These are phyloP conservation scores for Fusarium nelsonii DNA, from an alignment of 2,329 filamentous ascomycete genomes.

Conservation along the genomic window DNA sequence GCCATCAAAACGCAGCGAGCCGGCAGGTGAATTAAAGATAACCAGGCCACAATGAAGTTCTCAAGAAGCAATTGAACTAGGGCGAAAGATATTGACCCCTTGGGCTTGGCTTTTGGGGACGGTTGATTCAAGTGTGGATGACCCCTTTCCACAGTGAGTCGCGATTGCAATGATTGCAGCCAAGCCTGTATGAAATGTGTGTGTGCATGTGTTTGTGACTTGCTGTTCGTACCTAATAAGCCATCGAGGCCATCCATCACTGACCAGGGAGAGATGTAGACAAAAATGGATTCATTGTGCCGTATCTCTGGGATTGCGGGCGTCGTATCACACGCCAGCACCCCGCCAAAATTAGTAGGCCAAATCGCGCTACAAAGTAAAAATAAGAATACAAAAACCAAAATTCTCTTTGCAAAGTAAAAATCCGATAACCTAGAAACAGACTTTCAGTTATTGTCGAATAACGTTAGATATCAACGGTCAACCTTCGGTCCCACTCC, in stretches of 20 bases:
- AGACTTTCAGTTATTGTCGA: slow-evolving; percentile 12
- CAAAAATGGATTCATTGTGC: neutral
- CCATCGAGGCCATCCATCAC: slow-evolving; percentile 20
- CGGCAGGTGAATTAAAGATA: slow-evolving; percentile 8
- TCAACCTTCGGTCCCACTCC: slow-evolving; percentile 23
- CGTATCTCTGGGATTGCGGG: slow-evolving; percentile 2
- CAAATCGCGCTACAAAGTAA: neutral
- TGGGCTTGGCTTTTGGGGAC: neutral
- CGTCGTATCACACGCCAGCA: slow-evolving; percentile 23
- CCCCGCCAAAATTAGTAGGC: slow-evolving; percentile 2
- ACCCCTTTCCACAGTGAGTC: slow-evolving; percentile 32
- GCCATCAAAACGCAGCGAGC: slow-evolving; percentile 31
- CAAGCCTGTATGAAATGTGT: neutral
- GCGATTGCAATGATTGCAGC: neutral
- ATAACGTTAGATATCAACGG: slow-evolving; percentile 13
- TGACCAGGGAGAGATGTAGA: slow-evolving; percentile 19
- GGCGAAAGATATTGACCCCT: slow-evolving; percentile 6
- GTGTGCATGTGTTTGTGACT: neutral
- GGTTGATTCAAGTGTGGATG: slow-evolving; percentile 16
- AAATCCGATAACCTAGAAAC: slow-evolving; percentile 12
- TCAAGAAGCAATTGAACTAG: slow-evolving; percentile 3
- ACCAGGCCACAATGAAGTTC: slow-evolving; percentile 17
- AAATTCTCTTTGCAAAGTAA: slow-evolving; percentile 2
- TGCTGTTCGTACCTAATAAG: neutral
- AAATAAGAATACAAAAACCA: neutral